phyloP scores from a whole-genome alignment of 345 rosid genomes.

The Citrus unshiu region DNA sequence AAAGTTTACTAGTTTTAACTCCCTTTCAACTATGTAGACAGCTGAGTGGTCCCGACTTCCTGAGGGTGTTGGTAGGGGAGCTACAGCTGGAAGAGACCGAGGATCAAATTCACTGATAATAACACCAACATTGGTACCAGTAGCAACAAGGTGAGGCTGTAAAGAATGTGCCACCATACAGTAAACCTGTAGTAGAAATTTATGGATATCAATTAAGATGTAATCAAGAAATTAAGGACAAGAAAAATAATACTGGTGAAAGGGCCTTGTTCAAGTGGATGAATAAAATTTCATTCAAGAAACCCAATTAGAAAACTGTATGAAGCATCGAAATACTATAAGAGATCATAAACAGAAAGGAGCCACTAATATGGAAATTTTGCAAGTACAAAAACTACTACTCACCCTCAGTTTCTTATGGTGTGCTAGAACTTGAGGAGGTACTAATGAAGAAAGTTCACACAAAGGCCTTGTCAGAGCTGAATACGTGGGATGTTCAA shows the following conservation, averaged over 20 bases:
- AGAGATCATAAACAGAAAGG: not conserved
- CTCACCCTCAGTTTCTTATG: slow-evolving; percentile 93
- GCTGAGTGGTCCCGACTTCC: slow-evolving; percentile 97
- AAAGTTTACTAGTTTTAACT: slow-evolving; percentile 79
- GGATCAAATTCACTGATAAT: slow-evolving; percentile 95
- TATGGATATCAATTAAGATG: slow-evolving; percentile 19
- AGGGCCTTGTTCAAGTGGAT: not conserved
- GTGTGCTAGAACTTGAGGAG: slow-evolving; percentile 84
- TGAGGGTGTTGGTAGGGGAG: slow-evolving; percentile 72
- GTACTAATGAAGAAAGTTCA: slow-evolving; percentile 90
- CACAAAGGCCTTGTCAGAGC: slow-evolving; percentile 97
- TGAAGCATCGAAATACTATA: not conserved
- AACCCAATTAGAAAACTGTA: not conserved
- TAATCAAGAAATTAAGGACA: slow-evolving; percentile 6
- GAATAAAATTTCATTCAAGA: not conserved
- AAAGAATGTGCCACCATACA: slow-evolving; percentile 98
- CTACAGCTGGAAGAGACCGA: slow-evolving; percentile 87
- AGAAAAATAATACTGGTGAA: not conserved
- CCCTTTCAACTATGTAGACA: slow-evolving; percentile 80
- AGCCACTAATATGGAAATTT: not conserved
- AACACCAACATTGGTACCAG: slow-evolving; percentile 94
- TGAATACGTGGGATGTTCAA: slow-evolving; percentile 96
- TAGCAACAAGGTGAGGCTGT: slow-evolving; percentile 97
- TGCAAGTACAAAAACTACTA: slow-evolving; percentile 7
- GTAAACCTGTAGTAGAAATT: slow-evolving; percentile 62